Base-by-base conservation (phyloP, 805 yeast genomes). In the Ogataea parapolymorpha region DNA sequence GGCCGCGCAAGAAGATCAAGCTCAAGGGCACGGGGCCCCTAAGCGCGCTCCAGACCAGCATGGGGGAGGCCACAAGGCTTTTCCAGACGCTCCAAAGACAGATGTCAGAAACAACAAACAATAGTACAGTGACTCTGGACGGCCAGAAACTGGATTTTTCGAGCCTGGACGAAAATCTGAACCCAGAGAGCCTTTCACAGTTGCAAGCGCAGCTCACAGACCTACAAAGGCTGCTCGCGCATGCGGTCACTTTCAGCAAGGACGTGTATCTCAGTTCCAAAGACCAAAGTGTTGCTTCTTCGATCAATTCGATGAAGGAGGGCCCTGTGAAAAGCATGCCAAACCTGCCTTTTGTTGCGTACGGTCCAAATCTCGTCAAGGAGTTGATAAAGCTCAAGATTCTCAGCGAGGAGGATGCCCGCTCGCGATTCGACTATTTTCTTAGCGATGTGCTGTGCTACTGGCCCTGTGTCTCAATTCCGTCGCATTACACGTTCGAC, bases 401-500 rank as follows among this genome's bases (percentile, higher is more conserved):
- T 5, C 32, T 74, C 4, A 41, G 62, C 4, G 49, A 57, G 9
- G 60, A 61, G 5, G 72, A 68, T 25, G 64, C 72, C 2, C 53
- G 55, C 20, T 40, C 45, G 11, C 60, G 74, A 46, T 67, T 55
- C 39, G 45, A 53, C 6, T 58, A 49, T 36, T 76, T 75, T 45
- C 49, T 63, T 11, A 35, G 58, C 6, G 63, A 68, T 10, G 61
- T 75, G 58, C 51, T 71, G 12, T 61, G 68, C 10, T 73, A 61
- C 51, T 76, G 75, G 68, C 82, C 81, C 7, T 63, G 72, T 30
- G 60, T 73, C 3, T 63, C 75, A 12, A 54, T 75, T 23, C 71
- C 79, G 0, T 24, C 39, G 0, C 43, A 53, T 28, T 62, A 62
- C 23, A 58, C 66, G 12, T 74, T 67, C 45, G 69, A 72, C 13